These are phyloP conservation scores for Gloeophyllum trabeum DNA, from an alignment of 768 basidiomycete genomes.

Conservation along the genomic window DNA sequence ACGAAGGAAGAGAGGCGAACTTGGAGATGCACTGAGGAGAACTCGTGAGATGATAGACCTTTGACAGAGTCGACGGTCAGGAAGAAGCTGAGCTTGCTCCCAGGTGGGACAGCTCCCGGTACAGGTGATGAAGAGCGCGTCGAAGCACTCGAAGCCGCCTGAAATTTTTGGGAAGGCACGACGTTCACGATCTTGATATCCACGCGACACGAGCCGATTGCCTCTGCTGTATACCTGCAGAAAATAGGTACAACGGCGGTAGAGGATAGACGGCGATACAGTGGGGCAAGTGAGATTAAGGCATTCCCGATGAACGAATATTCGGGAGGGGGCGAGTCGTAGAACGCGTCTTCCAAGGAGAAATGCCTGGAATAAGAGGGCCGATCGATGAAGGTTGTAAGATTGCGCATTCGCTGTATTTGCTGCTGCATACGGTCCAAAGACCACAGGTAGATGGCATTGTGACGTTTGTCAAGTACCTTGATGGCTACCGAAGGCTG, in stretches of 20 bases:
- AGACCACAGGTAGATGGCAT: constrained; percentile 88
- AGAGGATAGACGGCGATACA: constrained; percentile 67
- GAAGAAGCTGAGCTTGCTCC: constrained; percentile 78
- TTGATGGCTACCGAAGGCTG: constrained; percentile 86
- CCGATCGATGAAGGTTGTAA: constrained; percentile 81
- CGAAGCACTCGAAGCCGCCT: constrained; percentile 48
- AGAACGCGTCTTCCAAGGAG: constrained; percentile 88
- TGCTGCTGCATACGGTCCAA: constrained; percentile 82
- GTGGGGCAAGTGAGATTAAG: constrained; percentile 67
- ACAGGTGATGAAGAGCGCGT: constrained; percentile 71
- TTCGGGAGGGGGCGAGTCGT: constrained; percentile 75
- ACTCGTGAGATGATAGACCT: constrained; percentile 85
- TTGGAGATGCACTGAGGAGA: constrained; percentile 78
- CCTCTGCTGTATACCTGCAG: constrained; percentile 89
- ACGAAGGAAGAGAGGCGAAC: constrained; percentile 81
- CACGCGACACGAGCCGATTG: constrained; percentile 89
- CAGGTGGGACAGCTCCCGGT: constrained; percentile 53
- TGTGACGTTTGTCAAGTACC: constrained; percentile 80
- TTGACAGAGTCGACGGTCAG: constrained; percentile 80
- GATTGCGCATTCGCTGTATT: constrained; percentile 86
- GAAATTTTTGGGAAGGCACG: constrained; percentile 45
- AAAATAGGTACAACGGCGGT: constrained; percentile 79
- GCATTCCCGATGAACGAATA: constrained; percentile 92
- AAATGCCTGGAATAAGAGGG: constrained; percentile 94
- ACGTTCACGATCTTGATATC: constrained; percentile 75